Conservation (phyloP, 768 basidiomycete species). For the Mycena galopus region DNA sequence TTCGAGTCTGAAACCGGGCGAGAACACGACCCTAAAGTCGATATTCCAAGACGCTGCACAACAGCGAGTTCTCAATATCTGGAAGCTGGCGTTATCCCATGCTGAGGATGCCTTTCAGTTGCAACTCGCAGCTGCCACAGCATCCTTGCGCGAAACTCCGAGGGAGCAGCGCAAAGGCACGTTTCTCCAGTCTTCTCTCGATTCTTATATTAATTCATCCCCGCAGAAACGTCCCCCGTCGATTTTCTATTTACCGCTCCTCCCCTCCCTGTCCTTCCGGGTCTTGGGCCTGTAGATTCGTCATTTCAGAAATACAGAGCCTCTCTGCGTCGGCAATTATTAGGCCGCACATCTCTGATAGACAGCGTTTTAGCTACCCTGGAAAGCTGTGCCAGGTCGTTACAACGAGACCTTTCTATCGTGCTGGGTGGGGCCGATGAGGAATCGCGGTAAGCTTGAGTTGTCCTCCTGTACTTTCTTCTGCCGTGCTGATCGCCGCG, state of each 20-base stretch:
- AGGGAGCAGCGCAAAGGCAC: constrained; percentile 46
- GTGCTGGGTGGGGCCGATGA: constrained; percentile 58
- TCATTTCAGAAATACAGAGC: constrained; percentile 74
- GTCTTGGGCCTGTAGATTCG: constrained; percentile 52
- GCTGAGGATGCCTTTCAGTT: constrained; percentile 62
- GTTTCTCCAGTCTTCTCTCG: neutral
- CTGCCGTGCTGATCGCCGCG: constrained; percentile 10
- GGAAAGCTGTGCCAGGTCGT: constrained; percentile 68
- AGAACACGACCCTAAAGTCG: constrained; percentile 57
- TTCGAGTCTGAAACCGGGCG: constrained; percentile 60
- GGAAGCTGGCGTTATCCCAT: constrained; percentile 62
- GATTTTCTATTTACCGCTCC: constrained; percentile 69
- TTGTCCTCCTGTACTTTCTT: neutral
- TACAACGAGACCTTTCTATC: constrained; percentile 71
- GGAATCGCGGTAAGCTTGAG: constrained; percentile 56
- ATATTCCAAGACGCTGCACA: constrained; percentile 69
- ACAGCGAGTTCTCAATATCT: constrained; percentile 68
- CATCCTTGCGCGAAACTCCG: constrained; percentile 45
- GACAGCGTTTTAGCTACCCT: constrained; percentile 69
- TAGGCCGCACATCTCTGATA: constrained; percentile 72
- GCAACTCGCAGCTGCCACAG: constrained; percentile 56
- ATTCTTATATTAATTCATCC: constrained; percentile 3
- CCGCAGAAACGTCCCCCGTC: constrained; percentile 64
- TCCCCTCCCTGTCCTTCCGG: constrained; percentile 58
- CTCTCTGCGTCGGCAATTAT: constrained; percentile 72